Conservation (phyloP, 1,284 basidiomycete genomes). For the Ganoderma sinense region DNA sequence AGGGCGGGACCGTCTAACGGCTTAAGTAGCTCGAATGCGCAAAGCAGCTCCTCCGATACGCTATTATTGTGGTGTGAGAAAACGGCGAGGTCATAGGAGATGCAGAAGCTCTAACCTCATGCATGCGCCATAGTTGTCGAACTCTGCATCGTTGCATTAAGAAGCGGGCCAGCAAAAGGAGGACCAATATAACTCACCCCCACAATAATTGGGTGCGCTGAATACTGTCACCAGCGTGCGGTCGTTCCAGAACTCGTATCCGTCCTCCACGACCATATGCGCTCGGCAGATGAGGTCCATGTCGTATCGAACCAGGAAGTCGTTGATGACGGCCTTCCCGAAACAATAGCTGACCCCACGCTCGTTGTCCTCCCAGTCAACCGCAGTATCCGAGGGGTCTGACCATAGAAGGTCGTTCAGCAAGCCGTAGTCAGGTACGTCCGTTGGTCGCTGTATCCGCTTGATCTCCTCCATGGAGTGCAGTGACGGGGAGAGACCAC, state of each 20-base stretch:
- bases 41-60: conserved; percentile 96
- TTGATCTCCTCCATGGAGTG: conserved; percentile 99
- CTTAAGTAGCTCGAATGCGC: conserved; percentile 97
- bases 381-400: conserved; percentile 96
- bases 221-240: conserved; percentile 98
- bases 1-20: conserved; percentile 94
- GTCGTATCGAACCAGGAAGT: conserved; percentile 92
- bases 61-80: conserved; percentile 49
- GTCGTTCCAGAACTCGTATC: conserved; percentile 99
- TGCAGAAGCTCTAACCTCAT: conserved; percentile 68
- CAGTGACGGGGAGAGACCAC: conserved; percentile 96
- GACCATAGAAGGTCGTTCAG: conserved; percentile 99
- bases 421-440: conserved; percentile 99
- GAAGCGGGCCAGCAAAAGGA: conserved; percentile 20
- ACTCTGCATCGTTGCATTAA: conserved; percentile 61
- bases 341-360: conserved; percentile 99
- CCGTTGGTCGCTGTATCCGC: conserved; percentile 96
- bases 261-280: conserved; percentile 99
- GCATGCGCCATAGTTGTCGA: conserved; percentile 97
- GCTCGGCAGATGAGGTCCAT: conserved; percentile 99
- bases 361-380: conserved; percentile 99
- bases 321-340: conserved; percentile 97
- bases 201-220: conserved; percentile 97
- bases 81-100: conserved; percentile 14
- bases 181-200: conserved; percentile 69